Evolutionary conservation across 441 rosid genomes (phyloP).

Genomic region (Syzygium malaccense): DNA sequence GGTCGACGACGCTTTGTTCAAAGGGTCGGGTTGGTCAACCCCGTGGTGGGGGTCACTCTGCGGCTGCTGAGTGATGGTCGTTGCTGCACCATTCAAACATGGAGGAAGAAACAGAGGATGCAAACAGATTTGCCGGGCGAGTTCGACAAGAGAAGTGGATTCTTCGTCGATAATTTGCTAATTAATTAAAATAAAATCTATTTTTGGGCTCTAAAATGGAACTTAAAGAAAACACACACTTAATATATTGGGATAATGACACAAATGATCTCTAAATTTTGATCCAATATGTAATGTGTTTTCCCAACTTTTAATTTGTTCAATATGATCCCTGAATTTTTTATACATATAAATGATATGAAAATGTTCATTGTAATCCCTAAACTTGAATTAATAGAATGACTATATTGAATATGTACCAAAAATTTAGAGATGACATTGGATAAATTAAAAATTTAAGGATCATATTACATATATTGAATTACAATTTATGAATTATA

Average conservation of each 20-base stretch:
- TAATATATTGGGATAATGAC: too few relatives aligned
- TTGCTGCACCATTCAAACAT: background rate
- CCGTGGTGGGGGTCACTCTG: background rate
- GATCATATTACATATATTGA: too few relatives aligned
- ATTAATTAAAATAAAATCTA: background rate
- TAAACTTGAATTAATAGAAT: too few relatives aligned
- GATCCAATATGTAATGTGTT: too few relatives aligned
- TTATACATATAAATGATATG: too few relatives aligned
- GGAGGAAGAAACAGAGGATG: background rate
- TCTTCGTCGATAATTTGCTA: background rate
- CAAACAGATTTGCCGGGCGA: background rate
- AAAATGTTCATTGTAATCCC: too few relatives aligned
- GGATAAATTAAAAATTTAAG: too few relatives aligned
- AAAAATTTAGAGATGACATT: accelerated
- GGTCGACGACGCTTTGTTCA: background rate
- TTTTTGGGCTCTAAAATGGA: background rate
- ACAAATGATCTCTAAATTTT: too few relatives aligned
- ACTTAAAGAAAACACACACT: background rate
- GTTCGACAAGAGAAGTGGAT: background rate
- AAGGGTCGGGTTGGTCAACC: background rate
- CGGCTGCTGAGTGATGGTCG: background rate
- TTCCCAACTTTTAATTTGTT: too few relatives aligned
- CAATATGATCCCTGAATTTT: too few relatives aligned
- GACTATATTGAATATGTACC: too few relatives aligned
- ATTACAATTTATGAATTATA: accelerated